Conservation (phyloP, 2,329 filamentous ascomycete genomes). For the Hypoxylon sp. region DNA sequence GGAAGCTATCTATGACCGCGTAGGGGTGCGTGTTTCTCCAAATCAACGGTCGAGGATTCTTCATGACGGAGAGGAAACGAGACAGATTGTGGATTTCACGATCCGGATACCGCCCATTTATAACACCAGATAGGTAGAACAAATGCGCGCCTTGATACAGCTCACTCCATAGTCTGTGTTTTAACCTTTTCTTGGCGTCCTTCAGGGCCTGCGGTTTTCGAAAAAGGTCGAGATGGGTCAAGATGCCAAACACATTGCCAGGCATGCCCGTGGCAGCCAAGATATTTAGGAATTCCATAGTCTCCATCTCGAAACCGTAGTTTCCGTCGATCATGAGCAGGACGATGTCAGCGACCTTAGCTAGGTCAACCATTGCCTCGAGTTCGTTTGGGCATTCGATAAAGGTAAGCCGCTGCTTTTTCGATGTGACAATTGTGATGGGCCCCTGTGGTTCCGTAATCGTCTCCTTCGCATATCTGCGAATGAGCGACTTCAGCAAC, state of each 20-base stretch:
- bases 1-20: constrained; percentile 90
- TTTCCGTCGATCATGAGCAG: constrained; percentile 99
- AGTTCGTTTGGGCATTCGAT: constrained; percentile 97
- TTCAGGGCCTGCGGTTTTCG: constrained; percentile 91
- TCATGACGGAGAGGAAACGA: constrained; percentile 97
- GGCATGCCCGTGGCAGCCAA: constrained; percentile 97
- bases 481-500: constrained; percentile 91
- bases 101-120: constrained; percentile 97
- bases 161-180: constrained; percentile 96
- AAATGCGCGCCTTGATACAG: constrained; percentile 96
- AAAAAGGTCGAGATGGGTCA: constrained; percentile 97
- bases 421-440: constrained; percentile 95
- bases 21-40: constrained; percentile 99
- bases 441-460: constrained; percentile 90
- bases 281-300: constrained; percentile 98
- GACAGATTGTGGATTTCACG: constrained; percentile 96
- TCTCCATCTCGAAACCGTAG: constrained; percentile 99
- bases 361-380: constrained; percentile 95
- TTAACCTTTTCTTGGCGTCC: constrained; percentile 94
- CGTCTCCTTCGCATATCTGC: constrained; percentile 95
- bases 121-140: constrained; percentile 95
- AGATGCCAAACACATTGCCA: constrained; percentile 95
- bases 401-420: constrained; percentile 93
- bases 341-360: constrained; percentile 97
- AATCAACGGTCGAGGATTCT: constrained; percentile 94